Conservation (phyloP, 345 rosid genomes). For the Dipteronia sinensis region DNA sequence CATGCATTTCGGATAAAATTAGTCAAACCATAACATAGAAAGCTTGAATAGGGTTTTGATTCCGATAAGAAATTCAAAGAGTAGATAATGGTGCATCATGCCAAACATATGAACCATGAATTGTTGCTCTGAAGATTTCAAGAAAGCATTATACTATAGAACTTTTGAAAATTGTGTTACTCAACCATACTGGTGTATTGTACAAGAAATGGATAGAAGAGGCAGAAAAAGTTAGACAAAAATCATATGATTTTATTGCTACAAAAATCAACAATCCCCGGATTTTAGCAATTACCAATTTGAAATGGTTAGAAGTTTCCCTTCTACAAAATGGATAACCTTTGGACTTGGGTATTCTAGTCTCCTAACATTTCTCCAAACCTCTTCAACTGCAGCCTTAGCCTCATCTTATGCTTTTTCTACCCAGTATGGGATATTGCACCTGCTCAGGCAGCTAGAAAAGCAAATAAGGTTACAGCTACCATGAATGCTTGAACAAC, state of each 20-base stretch:
- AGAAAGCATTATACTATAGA: not conserved
- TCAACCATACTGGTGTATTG: not conserved
- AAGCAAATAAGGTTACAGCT: not conserved
- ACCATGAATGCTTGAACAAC: not conserved
- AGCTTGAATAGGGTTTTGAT: not conserved
- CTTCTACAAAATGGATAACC: not conserved
- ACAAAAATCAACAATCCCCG: not conserved
- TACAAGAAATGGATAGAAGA: not conserved
- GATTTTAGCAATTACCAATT: not conserved
- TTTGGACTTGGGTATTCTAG: conserved; percentile 1
- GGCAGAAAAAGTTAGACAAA: not conserved
- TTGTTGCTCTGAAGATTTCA: not conserved
- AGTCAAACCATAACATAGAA: not conserved
- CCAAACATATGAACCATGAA: not conserved
- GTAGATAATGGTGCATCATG: not conserved
- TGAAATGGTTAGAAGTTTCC: not conserved
- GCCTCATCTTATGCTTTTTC: not conserved
- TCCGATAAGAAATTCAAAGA: not conserved
- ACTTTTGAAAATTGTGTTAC: not conserved
- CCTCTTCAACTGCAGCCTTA: not conserved
- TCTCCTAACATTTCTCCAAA: conserved; percentile 1
- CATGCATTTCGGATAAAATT: not conserved
- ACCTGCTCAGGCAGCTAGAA: not conserved
- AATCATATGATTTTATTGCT: not conserved
- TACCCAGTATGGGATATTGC: not conserved